Evolutionary conservation across 176 grass and related monocot genomes (phyloP).

Genomic region (Elymus sibiricus): DNA sequence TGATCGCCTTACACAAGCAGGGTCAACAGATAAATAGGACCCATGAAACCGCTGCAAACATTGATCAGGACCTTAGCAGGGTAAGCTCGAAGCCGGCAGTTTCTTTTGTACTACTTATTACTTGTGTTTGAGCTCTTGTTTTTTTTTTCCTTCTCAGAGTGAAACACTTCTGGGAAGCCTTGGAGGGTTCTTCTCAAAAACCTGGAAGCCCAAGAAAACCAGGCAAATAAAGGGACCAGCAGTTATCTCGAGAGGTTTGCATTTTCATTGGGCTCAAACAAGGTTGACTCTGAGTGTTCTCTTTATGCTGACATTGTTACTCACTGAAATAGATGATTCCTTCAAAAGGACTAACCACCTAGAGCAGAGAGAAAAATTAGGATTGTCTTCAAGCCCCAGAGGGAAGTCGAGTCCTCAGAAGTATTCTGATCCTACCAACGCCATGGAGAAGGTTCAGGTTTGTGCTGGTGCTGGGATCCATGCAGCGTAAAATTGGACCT

Average conservation of each 20-base stretch:
- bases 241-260: slow-evolving; percentile 22
- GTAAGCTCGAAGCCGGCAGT: background rate
- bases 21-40: slow-evolving; percentile 30
- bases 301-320: background rate
- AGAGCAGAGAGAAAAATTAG: slow-evolving; percentile 45
- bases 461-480: background rate
- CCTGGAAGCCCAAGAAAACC: slow-evolving; percentile 46
- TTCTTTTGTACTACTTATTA: background rate
- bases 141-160: slow-evolving; percentile 5
- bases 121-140: slow-evolving; percentile 2
- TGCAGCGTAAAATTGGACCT: background rate
- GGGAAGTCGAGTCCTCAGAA: slow-evolving; percentile 1
- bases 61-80: slow-evolving; percentile 40
- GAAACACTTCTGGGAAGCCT: slow-evolving; percentile 37
- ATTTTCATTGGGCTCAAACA: background rate
- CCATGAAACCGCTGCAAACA: slow-evolving; percentile 26
- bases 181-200: slow-evolving; percentile 40
- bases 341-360: slow-evolving; percentile 36
- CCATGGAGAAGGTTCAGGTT: slow-evolving; percentile 50
- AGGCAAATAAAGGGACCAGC: slow-evolving; percentile 36
- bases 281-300: background rate
- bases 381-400: slow-evolving; percentile 23
- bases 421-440: slow-evolving; percentile 27
- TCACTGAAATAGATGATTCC: slow-evolving; percentile 35
- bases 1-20: slow-evolving; percentile 33